Conservation (phyloP, 2,329 filamentous ascomycete genomes). For the Metarhizium album region DNA sequence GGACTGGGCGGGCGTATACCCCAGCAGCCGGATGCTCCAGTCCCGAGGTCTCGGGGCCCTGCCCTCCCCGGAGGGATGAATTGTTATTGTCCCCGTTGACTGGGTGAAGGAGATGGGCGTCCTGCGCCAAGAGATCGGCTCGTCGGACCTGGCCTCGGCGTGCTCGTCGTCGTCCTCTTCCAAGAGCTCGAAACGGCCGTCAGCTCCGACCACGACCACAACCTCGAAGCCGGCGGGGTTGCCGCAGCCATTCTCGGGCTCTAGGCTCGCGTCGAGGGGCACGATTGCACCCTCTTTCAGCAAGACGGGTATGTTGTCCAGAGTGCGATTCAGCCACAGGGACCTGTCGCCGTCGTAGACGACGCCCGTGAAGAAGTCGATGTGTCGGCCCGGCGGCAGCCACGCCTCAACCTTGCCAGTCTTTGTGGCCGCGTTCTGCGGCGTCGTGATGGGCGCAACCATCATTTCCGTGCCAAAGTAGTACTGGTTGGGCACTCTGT, state of each 20-base stretch:
- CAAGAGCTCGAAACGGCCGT: constrained; percentile 29
- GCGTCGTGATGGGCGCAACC: constrained; percentile 44
- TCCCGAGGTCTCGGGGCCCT: not conserved
- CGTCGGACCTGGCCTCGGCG: not conserved
- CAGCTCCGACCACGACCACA: constrained; percentile 33
- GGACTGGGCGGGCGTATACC: not conserved
- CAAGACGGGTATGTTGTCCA: constrained; percentile 42
- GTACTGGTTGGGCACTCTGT: constrained; percentile 46
- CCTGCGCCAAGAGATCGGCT: constrained; percentile 4
- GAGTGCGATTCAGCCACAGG: constrained; percentile 37
- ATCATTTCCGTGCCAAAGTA: constrained; percentile 47
- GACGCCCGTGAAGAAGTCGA: constrained; percentile 47
- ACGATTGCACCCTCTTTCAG: constrained; percentile 47
- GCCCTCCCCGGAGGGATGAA: not conserved
- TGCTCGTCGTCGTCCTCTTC: constrained; percentile 7
- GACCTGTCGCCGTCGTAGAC: constrained; percentile 47
- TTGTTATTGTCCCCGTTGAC: constrained; percentile 4
- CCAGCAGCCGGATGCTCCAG: constrained; percentile 9
- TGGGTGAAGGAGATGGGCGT: constrained; percentile 8
- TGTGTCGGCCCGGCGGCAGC: constrained; percentile 42
- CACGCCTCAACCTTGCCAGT: constrained; percentile 40
- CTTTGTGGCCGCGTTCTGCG: constrained; percentile 33
- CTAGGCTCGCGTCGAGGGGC: constrained; percentile 35
- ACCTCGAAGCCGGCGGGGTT: constrained; percentile 39
- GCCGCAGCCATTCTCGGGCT: constrained; percentile 33